phyloP scores from a whole-genome alignment of 345 rosid species.

The Orychophragmus violaceus region DNA sequence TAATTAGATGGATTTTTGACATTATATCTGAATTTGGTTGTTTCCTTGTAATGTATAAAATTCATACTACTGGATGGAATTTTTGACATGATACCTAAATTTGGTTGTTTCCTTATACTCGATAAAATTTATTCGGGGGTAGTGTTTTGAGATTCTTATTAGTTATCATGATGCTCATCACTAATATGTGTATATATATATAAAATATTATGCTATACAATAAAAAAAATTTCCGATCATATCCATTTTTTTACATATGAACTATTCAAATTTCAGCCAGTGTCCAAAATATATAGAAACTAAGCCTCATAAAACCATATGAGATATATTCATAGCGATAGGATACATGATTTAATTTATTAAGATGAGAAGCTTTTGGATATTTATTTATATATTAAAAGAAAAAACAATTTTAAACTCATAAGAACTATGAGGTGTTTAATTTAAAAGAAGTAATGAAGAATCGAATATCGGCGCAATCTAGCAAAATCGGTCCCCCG shows the following conservation, averaged over 20 bases:
- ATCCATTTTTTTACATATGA: not conserved
- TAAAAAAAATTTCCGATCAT: not conserved
- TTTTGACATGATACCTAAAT: too few relatives aligned
- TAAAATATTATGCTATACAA: too few relatives aligned
- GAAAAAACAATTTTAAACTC: not conserved
- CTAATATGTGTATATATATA: too few relatives aligned
- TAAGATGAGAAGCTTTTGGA: not conserved
- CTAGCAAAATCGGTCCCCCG: slow-evolving; percentile 50
- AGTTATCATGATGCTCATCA: too few relatives aligned
- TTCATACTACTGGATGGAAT: too few relatives aligned
- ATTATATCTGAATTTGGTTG: too few relatives aligned
- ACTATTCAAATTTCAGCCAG: not conserved
- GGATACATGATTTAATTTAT: slow-evolving; percentile 2
- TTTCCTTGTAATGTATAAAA: too few relatives aligned
- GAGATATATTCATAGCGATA: not conserved
- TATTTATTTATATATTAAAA: not conserved
- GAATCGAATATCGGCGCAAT: not conserved
- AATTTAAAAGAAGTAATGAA: not conserved
- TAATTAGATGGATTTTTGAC: too few relatives aligned
- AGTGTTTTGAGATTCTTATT: too few relatives aligned
- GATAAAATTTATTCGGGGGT: too few relatives aligned
- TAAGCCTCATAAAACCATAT: not conserved
- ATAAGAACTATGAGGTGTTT: not conserved
- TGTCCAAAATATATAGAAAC: not conserved
- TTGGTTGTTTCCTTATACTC: too few relatives aligned